Percentiles rank a stretch among this genome's conserved stretches.
Evolutionary conservation across 208 protist species (phyloP).

Genomic region (Leishmania guyanensis): DNA sequence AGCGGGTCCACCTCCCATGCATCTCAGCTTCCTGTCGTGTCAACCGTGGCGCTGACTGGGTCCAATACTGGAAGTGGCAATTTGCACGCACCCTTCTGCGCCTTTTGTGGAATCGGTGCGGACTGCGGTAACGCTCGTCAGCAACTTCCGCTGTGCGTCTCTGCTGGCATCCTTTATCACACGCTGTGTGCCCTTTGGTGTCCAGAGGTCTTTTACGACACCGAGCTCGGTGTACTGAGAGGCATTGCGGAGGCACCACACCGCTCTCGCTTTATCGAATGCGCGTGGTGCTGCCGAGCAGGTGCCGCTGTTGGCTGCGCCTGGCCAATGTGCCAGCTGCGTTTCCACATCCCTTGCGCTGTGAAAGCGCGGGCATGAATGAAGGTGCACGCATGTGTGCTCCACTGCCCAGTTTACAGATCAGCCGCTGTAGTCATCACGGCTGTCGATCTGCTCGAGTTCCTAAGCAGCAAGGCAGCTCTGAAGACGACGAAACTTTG

Average conservation of each 20-base stretch:
- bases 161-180: constrained; percentile 42
- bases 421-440: not conserved
- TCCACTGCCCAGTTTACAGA: constrained; percentile 28
- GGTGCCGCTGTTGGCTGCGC: constrained; percentile 58
- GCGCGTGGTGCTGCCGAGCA: constrained; percentile 46
- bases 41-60: not conserved
- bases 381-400: constrained; percentile 18
- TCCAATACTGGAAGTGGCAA: not conserved
- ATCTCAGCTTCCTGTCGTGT: not conserved
- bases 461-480: not conserved
- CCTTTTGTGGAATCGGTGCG: constrained; percentile 9
- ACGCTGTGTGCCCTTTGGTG: constrained; percentile 73
- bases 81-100: not conserved
- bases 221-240: constrained; percentile 16
- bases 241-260: constrained; percentile 35
- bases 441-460: not conserved
- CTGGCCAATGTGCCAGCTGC: constrained; percentile 37
- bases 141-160: not conserved
- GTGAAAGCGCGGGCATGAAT: constrained; percentile 24
- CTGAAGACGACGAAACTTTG: not conserved
- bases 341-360: constrained; percentile 71
- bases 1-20: not conserved
- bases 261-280: constrained; percentile 44
- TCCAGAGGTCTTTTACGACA: constrained; percentile 73
- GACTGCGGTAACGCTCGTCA: not conserved